Percentiles rank a stretch among this genome's conserved stretches.
Conservation (phyloP, 1,139 yeast species). For the Lodderomyces jiufengensis region DNA sequence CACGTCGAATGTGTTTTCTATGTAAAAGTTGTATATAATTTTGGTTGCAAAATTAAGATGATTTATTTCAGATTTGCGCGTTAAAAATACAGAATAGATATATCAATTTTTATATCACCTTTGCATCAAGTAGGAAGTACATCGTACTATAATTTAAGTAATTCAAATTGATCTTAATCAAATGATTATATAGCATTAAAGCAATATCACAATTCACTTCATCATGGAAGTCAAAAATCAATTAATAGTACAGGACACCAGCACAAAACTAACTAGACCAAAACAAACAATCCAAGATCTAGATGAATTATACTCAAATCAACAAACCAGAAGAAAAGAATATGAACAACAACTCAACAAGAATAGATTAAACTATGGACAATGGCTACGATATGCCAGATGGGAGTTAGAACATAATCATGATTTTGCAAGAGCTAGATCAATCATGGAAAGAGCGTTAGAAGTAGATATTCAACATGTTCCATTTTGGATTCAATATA, state of each 20-base stretch:
- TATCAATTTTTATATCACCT: too few relatives aligned
- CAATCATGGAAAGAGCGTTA: slow-evolving; percentile 84
- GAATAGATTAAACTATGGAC: slow-evolving; percentile 75
- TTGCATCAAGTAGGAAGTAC: too few relatives aligned
- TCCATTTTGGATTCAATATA: slow-evolving; percentile 83
- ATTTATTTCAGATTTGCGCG: too few relatives aligned
- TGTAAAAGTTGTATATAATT: too few relatives aligned
- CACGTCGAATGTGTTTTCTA: too few relatives aligned
- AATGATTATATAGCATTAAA: not conserved
- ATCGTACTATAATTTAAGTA: too few relatives aligned
- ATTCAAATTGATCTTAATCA: too few relatives aligned
- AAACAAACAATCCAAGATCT: slow-evolving; percentile 64
- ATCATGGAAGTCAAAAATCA: not conserved
- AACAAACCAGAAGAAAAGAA: slow-evolving; percentile 72
- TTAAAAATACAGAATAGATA: too few relatives aligned
- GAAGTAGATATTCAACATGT: slow-evolving; percentile 71
- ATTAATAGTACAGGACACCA: slow-evolving; percentile 13
- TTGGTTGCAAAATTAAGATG: not conserved
- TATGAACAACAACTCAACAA: slow-evolving; percentile 83
- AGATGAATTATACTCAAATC: slow-evolving; percentile 75
- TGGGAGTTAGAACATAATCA: slow-evolving; percentile 78
- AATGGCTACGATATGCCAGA: slow-evolving; percentile 90
- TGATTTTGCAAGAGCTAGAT: slow-evolving; percentile 72
- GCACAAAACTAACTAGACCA: slow-evolving; percentile 26
- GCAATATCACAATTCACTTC: not conserved